phyloP scores from a whole-genome alignment of 495 filamentous ascomycete genomes.

The Cercophora newfieldiana region DNA sequence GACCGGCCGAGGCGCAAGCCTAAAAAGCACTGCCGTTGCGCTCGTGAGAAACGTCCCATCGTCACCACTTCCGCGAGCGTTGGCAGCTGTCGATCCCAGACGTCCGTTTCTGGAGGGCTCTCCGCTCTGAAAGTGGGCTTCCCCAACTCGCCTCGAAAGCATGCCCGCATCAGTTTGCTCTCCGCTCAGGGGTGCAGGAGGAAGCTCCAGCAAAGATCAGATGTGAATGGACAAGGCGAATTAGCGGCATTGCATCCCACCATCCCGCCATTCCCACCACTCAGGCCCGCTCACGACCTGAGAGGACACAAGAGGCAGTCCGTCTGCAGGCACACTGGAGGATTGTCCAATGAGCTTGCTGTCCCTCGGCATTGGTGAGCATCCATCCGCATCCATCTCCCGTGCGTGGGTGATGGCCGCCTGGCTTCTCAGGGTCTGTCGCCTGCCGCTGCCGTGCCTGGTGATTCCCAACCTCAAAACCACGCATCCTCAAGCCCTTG shows the following conservation, averaged over 20 bases:
- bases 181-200: slow-evolving; percentile 17
- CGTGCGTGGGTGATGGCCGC: too few species aligned
- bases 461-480: neutral
- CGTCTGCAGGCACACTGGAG: slow-evolving; percentile 16
- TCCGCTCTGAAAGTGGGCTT: neutral
- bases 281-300: neutral
- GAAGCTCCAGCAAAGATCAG: neutral
- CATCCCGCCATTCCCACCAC: neutral
- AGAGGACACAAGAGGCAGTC: neutral
- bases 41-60: neutral
- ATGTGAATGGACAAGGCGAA: slow-evolving; percentile 19
- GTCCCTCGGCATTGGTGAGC: neutral
- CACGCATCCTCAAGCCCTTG: neutral
- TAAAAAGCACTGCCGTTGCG: neutral
- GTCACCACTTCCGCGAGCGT: neutral
- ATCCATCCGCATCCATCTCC: slow-evolving; percentile 4
- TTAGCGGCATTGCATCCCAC: slow-evolving; percentile 15
- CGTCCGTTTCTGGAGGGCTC: neutral
- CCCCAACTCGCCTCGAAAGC: neutral
- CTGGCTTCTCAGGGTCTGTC: neutral
- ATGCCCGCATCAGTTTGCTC: neutral
- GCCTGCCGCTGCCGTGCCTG: neutral
- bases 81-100: neutral
- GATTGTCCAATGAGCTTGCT: slow-evolving; percentile 10
- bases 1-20: neutral